A percentile compares a stretch with the other conserved stretches of the same genome.
phyloP scores from a whole-genome alignment of 257 asterid genomes.

The Petunia secreta region DNA sequence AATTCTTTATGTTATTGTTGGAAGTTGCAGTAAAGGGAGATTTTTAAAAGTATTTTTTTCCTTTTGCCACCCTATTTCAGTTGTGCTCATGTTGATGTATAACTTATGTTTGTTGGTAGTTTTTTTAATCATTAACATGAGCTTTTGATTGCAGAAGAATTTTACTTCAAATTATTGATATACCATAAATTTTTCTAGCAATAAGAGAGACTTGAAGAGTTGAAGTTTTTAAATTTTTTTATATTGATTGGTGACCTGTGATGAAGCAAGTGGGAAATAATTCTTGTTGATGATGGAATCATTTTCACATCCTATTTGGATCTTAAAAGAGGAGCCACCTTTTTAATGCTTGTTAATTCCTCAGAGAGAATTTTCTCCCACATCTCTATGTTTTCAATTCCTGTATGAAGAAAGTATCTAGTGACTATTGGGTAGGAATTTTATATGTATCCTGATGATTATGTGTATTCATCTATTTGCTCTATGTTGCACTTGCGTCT shows the following conservation, averaged over 20 bases:
- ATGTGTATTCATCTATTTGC: constrained; percentile 7
- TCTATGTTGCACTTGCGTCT: neutral
- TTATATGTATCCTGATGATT: neutral
- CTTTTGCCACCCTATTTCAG: neutral
- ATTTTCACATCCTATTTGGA: neutral
- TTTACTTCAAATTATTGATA: neutral
- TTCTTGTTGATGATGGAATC: neutral
- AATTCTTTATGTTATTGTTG: constrained; percentile 18
- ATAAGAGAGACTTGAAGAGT: neutral
- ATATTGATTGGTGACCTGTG: neutral
- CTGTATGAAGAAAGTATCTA: neutral
- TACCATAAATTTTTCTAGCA: neutral
- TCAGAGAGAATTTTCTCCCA: neutral
- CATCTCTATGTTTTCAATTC: neutral
- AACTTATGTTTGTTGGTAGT: neutral
- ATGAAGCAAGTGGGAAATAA: neutral
- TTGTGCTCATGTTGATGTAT: neutral
- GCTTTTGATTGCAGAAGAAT: neutral
- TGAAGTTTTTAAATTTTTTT: neutral
- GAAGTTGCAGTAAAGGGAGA: constrained; percentile 14
- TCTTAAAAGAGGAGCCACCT: neutral
- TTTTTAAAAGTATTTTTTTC: neutral
- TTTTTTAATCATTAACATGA: constrained; percentile 9
- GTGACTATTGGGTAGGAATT: neutral
- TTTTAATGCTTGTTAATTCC: neutral